Percentiles rank a stretch among this genome's conserved stretches.
These are phyloP conservation scores for Ganoderma resinaceum DNA, from an alignment of 1,284 basidiomycete genomes.

Conservation along the genomic window DNA sequence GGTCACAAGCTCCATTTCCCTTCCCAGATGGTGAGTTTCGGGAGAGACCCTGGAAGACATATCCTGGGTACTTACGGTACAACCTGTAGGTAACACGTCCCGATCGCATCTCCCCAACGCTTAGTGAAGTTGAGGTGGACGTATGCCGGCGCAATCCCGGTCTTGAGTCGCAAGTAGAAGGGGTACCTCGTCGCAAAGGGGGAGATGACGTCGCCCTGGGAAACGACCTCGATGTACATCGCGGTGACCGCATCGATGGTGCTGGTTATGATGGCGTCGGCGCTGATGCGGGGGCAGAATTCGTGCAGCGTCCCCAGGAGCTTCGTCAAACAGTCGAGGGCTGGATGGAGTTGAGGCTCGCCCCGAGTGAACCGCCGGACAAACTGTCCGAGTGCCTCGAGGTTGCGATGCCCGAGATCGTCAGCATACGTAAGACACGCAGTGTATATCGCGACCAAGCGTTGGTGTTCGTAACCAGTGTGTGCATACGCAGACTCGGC, in stretches of 20 bases:
- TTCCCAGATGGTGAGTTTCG: background rate
- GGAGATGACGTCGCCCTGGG: slow-evolving; percentile 15
- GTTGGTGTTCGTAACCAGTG: slow-evolving; percentile 21
- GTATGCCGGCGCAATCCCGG: slow-evolving; percentile 26
- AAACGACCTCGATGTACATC: slow-evolving; percentile 23
- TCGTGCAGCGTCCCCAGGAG: slow-evolving; percentile 20
- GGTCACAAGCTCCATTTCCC: slow-evolving; percentile 25
- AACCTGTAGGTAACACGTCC: slow-evolving; percentile 23
- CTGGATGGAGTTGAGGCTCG: slow-evolving; percentile 14
- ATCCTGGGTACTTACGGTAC: slow-evolving; percentile 18
- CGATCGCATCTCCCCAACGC: slow-evolving; percentile 17
- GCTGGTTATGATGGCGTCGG: slow-evolving; percentile 25
- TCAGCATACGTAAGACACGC: slow-evolving; percentile 23
- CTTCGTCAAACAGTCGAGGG: slow-evolving; percentile 18
- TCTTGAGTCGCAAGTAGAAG: slow-evolving; percentile 22
- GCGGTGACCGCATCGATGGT: slow-evolving; percentile 27
- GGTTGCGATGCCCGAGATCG: slow-evolving; percentile 23
- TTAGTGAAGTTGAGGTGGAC: slow-evolving; percentile 25
- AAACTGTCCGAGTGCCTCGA: slow-evolving; percentile 19
- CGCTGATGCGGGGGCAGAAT: slow-evolving; percentile 22
- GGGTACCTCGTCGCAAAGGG: slow-evolving; percentile 25
- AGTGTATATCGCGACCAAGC: slow-evolving; percentile 24
- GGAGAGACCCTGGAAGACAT: background rate
- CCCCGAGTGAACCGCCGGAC: slow-evolving; percentile 19
- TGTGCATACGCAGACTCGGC: slow-evolving; percentile 26